These are phyloP conservation scores for Telopea speciosissima DNA, from an alignment of 177 flowering plant genomes.

Conservation along the genomic window DNA sequence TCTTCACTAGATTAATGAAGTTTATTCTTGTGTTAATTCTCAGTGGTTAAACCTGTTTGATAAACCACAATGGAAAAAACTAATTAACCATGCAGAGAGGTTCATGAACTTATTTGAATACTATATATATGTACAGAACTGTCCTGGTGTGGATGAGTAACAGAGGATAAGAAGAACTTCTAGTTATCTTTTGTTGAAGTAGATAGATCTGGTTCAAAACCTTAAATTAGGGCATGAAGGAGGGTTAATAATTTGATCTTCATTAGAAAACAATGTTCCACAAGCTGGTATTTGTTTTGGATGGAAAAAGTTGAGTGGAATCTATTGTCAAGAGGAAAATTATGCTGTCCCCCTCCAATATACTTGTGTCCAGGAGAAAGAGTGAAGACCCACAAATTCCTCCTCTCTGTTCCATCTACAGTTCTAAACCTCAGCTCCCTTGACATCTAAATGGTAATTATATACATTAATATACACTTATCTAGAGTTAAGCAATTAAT, in stretches of 20 bases:
- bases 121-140: background rate
- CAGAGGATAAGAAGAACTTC: no score
- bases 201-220: background rate
- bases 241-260: no score
- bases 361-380: background rate
- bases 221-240: background rate
- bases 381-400: background rate
- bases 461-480: no score
- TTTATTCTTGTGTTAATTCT: slow-evolving; percentile 3
- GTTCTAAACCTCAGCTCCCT: no score
- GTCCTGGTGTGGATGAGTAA: background rate
- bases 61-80: background rate
- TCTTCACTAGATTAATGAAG: slow-evolving; percentile 4
- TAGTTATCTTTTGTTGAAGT: background rate
- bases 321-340: slow-evolving; percentile 15
- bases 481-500: no score
- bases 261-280: background rate
- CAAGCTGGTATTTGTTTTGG: background rate
- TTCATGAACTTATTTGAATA: background rate
- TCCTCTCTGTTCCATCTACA: no score
- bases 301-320: slow-evolving; percentile 7
- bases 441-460: no score
- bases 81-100: background rate
- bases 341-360: slow-evolving; percentile 17
- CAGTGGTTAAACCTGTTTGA: slow-evolving; percentile 22